These are phyloP conservation scores for Cryptococcus depauperatus DNA, from an alignment of 1,284 basidiomycete species.

Conservation along the genomic window DNA sequence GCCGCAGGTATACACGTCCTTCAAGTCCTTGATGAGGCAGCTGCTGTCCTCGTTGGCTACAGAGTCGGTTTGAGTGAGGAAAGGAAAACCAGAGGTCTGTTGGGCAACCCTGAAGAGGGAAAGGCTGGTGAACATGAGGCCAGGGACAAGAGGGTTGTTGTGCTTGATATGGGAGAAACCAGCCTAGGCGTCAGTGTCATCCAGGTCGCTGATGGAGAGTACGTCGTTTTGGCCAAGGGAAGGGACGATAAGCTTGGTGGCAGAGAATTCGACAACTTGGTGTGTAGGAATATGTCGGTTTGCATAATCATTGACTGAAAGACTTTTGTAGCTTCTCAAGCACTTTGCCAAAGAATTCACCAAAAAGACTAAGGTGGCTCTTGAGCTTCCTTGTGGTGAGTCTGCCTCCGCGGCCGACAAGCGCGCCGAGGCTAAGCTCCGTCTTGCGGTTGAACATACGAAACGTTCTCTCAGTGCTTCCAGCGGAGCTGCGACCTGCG, in stretches of 20 bases:
- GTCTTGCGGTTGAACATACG: constrained; percentile 87
- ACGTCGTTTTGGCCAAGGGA: constrained; percentile 49
- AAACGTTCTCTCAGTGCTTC: constrained; percentile 89
- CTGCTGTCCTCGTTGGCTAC: constrained; percentile 55
- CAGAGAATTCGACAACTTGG: constrained; percentile 47
- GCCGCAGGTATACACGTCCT: constrained; percentile 76
- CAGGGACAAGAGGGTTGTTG: constrained; percentile 52
- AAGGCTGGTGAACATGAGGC: constrained; percentile 45
- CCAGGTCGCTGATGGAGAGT: constrained; percentile 51
- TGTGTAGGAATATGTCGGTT: constrained; percentile 31
- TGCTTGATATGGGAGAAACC: constrained; percentile 55
- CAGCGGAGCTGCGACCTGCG: constrained; percentile 76
- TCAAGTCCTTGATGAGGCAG: constrained; percentile 75
- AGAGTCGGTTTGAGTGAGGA: constrained; percentile 42
- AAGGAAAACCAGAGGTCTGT: constrained; percentile 39
- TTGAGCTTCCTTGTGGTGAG: constrained; percentile 55
- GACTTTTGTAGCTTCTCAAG: constrained; percentile 60
- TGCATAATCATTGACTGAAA: constrained; percentile 5
- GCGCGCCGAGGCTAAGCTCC: constrained; percentile 86
- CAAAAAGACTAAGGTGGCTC: constrained; percentile 82
- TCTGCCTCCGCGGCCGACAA: constrained; percentile 55
- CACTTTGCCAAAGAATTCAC: constrained; percentile 96
- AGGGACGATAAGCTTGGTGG: constrained; percentile 51
- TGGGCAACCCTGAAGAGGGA: constrained; percentile 45
- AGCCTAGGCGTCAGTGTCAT: constrained; percentile 50